Base-by-base conservation (phyloP, 2,329 filamentous ascomycete species). In the Scopulariopsis brevicaulis region DNA sequence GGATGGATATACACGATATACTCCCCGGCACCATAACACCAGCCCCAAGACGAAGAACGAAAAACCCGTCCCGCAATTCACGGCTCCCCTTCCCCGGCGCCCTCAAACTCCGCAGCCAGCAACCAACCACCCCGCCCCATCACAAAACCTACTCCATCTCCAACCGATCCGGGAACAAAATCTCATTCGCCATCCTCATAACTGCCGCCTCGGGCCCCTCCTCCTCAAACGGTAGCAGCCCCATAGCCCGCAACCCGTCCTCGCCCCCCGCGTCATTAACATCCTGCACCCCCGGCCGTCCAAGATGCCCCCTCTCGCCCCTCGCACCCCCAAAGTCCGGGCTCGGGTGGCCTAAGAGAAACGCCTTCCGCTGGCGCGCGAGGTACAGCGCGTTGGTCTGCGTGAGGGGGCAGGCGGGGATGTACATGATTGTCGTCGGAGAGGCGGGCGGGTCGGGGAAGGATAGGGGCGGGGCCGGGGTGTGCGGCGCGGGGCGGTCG, bases 341-440 rank as follows among this genome's bases (percentile, higher is more conserved):
- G 4, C 68, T 68, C n/a, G 72, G 70, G 52, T 68, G 67, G n/a
- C 73, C 73, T 12, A 69, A 66, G 1, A 76, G 61, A 51, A 76
- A 75, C 0, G 72, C 66, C 56, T 73, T 73, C 50, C 73, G 69
- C 63, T 75, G 73, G 40, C 70, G 70, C 22, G 67, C 67, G 37
- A 74, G 70, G 63, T 74, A 75, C 14, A 74, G 68, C 1, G 72
- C 72, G 61, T 74, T 75, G 32, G 69, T 70, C 58, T 73, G 72
- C 6, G 73, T 75, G 7, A 74, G 63, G 1, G 73, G 73, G 40
- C 70, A 74, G 25, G 69, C 70, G 3, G 73, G 72, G 22, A 75
- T 65, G 61, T 73, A 74, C 60, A 75, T 66, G 56, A 71, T 66
- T 6, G 68, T 67, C 1, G 67, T 66, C 11, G 61, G 53, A 15